A percentile compares a stretch with the other conserved stretches of the same genome.
Conservation (phyloP, 257 asterid genomes). For the Avicennia marina region DNA sequence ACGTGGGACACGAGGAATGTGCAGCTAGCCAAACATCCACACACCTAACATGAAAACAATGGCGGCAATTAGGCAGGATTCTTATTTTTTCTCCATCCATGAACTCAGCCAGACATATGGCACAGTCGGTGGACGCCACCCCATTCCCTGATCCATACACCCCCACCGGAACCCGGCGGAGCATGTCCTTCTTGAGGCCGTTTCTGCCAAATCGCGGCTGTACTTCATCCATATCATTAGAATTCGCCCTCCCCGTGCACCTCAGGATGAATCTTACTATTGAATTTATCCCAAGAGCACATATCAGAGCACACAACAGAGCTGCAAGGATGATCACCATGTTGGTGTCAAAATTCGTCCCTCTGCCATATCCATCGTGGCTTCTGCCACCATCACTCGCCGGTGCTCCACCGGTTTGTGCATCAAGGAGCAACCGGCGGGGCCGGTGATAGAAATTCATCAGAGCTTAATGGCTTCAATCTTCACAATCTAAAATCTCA, state of each 20-base stretch:
- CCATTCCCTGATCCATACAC: constrained; percentile 30
- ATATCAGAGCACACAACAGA: constrained; percentile 47
- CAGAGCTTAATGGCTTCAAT: background rate
- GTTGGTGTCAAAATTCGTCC: constrained; percentile 44
- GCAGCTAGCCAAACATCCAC: constrained; percentile 50
- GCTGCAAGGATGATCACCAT: constrained; percentile 58
- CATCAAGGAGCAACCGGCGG: constrained; percentile 33
- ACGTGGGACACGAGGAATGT: constrained; percentile 49
- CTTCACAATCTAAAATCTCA: background rate
- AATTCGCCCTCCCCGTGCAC: constrained; percentile 32
- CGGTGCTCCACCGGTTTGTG: constrained; percentile 12
- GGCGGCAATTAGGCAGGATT: constrained; percentile 44
- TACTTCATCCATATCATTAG: constrained; percentile 17
- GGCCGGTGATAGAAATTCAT: constrained; percentile 33
- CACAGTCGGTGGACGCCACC: constrained; percentile 35
- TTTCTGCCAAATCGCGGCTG: constrained; percentile 22
- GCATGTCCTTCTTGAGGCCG: constrained; percentile 41
- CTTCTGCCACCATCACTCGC: constrained; percentile 19
- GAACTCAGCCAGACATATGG: constrained; percentile 48
- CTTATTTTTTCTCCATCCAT: constrained; percentile 49
- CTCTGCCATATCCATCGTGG: constrained; percentile 8
- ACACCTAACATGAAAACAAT: constrained; percentile 46
- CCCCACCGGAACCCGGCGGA: constrained; percentile 41
- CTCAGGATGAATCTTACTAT: constrained; percentile 40
- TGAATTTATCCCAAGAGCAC: constrained; percentile 53